Evolutionary conservation across 2,329 filamentous ascomycete genomes (phyloP), one percentile per base, ranked within the genome.

Genomic region (Colletotrichum camelliae): DNA sequence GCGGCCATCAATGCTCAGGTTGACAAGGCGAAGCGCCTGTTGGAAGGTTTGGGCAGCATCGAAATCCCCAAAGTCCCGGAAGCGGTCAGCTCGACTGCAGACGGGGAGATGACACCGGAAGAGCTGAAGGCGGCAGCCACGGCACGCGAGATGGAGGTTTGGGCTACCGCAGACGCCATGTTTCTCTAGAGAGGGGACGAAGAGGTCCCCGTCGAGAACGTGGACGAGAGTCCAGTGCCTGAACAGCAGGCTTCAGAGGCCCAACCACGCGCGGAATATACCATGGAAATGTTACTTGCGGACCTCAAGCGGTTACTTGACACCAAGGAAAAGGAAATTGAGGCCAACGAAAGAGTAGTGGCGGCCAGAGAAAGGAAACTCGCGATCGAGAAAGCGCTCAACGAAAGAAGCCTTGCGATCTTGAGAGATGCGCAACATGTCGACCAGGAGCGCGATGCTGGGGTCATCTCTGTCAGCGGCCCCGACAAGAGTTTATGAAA

Each of bases 11-110:
- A 89, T 74, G 90, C 90, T 74, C 92, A 92, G 81, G 92, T 92
- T 68, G 92, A 93, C 78, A 94, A 94, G 85, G 94, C 97, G 77
- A 91, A 93, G 80, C 89, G 91, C 52, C 89, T 96, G 72, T 89
- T 98, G 76, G 91, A 92, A 74, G 93, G 93, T 0, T 87, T 98
- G 67, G 91, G 88, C 2, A 89, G 89, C 78, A 81, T 91, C 76
- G 87, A 87, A 66, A 80, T 85, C 6, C 80, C 81, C 1, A 70
- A 74, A 18, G 58, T 55, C 5, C 70, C 69, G 4, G 62, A 70
- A 27, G n/a, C 10, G 1, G 21, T 35, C 6, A 48, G 35, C 31
- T 62, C 67, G 4, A 60, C n/a, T 18, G n/a, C 21, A 24, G 71
- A 65, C 6, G 62, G 70, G 2, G 33, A 57, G 21, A 37, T 74